A percentile compares a stretch with the other conserved stretches of the same genome.
phyloP scores from a whole-genome alignment of 768 basidiomycete genomes.

The Pleurotus tuber-regium region DNA sequence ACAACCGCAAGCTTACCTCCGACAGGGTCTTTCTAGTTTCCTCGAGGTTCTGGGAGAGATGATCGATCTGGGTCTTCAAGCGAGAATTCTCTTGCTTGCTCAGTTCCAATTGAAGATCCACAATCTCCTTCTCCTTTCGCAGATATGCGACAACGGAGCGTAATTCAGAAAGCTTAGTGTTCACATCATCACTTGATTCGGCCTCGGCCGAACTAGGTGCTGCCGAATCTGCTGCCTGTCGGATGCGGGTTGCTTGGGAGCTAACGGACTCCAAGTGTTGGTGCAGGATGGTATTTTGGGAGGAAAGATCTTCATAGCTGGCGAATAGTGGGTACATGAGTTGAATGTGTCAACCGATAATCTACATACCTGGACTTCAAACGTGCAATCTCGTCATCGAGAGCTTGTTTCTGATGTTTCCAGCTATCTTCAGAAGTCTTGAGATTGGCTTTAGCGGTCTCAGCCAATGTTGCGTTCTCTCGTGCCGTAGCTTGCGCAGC shows the following conservation, averaged over 20 bases:
- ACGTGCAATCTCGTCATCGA: slow-evolving; percentile 77
- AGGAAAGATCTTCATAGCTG: slow-evolving; percentile 70
- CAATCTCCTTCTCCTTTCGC: slow-evolving; percentile 89
- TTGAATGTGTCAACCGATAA: neutral
- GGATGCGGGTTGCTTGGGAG: slow-evolving; percentile 78
- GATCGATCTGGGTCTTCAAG: slow-evolving; percentile 73
- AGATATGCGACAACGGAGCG: slow-evolving; percentile 79
- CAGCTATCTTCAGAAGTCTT: slow-evolving; percentile 73
- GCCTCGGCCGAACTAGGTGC: slow-evolving; percentile 37
- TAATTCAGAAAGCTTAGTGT: slow-evolving; percentile 68
- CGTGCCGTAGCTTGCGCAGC: slow-evolving; percentile 50
- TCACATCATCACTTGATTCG: slow-evolving; percentile 48
- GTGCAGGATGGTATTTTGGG: slow-evolving; percentile 77
- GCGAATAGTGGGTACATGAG: neutral
- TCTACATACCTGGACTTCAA: slow-evolving; percentile 61
- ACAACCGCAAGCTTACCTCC: slow-evolving; percentile 42
- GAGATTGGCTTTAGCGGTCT: slow-evolving; percentile 76
- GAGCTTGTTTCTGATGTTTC: slow-evolving; percentile 71
- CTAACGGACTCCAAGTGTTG: slow-evolving; percentile 84
- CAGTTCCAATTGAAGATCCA: slow-evolving; percentile 83
- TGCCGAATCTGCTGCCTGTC: slow-evolving; percentile 61
- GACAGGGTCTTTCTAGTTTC: slow-evolving; percentile 69
- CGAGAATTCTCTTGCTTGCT: slow-evolving; percentile 73
- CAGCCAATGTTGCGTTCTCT: slow-evolving; percentile 58
- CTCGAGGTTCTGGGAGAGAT: slow-evolving; percentile 64